Conservation (phyloP, 1,284 basidiomycete genomes). For the Mycena sp. region DNA sequence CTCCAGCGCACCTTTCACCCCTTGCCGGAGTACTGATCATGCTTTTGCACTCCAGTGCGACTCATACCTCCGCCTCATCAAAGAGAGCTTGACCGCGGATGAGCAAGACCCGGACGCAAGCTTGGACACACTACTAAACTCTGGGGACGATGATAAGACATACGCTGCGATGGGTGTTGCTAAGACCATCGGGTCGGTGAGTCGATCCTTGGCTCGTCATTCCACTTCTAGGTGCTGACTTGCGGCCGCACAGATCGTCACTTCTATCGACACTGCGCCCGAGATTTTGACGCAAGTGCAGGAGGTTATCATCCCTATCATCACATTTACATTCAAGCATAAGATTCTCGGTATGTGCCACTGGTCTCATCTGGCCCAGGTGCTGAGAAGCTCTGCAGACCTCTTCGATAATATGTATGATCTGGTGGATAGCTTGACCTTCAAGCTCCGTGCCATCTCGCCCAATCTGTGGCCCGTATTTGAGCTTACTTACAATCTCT, state of each 20-base stretch:
- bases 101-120: slow-evolving; percentile 53
- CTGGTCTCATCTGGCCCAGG: background rate
- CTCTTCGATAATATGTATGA: slow-evolving; percentile 92
- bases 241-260: slow-evolving; percentile 60
- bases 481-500: slow-evolving; percentile 84
- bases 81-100: slow-evolving; percentile 69
- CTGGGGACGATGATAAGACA: slow-evolving; percentile 82
- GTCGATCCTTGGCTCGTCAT: slow-evolving; percentile 32
- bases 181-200: slow-evolving; percentile 81
- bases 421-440: slow-evolving; percentile 86
- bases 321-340: slow-evolving; percentile 80
- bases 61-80: slow-evolving; percentile 82
- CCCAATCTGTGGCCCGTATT: slow-evolving; percentile 90
- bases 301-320: slow-evolving; percentile 82
- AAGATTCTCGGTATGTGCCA: slow-evolving; percentile 73
- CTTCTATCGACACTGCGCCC: slow-evolving; percentile 76
- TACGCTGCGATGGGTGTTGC: slow-evolving; percentile 87
- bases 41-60: slow-evolving; percentile 63
- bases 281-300: slow-evolving; percentile 87
- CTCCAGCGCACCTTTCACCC: slow-evolving; percentile 2
- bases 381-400: slow-evolving; percentile 54
- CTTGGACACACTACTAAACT: slow-evolving; percentile 61
- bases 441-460: slow-evolving; percentile 81
- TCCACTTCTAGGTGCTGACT: slow-evolving; percentile 1
- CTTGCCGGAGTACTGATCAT: background rate